Conservation (phyloP, 352 stramenopile genomes). For the Pythium phragmitis region DNA sequence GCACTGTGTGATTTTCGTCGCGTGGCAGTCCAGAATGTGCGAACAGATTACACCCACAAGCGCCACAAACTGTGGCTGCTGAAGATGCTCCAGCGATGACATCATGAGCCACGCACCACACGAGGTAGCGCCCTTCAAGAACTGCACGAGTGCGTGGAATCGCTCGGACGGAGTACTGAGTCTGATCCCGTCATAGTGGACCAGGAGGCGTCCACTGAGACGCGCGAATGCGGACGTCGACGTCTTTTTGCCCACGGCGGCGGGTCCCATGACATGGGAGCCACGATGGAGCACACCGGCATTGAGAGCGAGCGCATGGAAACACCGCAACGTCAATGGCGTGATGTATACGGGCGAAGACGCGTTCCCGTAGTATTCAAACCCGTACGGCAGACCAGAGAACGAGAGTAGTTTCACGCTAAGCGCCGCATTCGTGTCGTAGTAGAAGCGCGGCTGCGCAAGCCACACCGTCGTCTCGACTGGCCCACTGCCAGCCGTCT, state of each 20-base stretch:
- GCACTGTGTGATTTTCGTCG: slow-evolving; percentile 40
- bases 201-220: slow-evolving; percentile 50
- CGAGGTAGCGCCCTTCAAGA: slow-evolving; percentile 48
- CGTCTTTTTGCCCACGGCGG: slow-evolving; percentile 46
- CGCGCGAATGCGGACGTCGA: slow-evolving; percentile 39
- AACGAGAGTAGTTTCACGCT: slow-evolving; percentile 52
- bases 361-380: slow-evolving; percentile 70
- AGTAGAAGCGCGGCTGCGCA: slow-evolving; percentile 64
- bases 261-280: slow-evolving; percentile 36
- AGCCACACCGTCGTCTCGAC: slow-evolving; percentile 47
- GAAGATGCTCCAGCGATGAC: slow-evolving; percentile 39
- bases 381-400: slow-evolving; percentile 50
- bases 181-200: slow-evolving; percentile 39
- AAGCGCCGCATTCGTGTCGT: slow-evolving; percentile 47
- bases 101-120: slow-evolving; percentile 58
- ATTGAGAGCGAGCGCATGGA: slow-evolving; percentile 46
- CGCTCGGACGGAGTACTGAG: not conserved
- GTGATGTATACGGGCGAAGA: slow-evolving; percentile 40
- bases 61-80: slow-evolving; percentile 19
- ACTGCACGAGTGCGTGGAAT: slow-evolving; percentile 37
- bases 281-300: slow-evolving; percentile 40
- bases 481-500: not conserved
- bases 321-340: slow-evolving; percentile 63
- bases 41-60: slow-evolving; percentile 41
- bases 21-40: slow-evolving; percentile 42